Evolutionary conservation across 2,329 filamentous ascomycete genomes (phyloP).

Genomic region (Dothistroma septosporum): DNA sequence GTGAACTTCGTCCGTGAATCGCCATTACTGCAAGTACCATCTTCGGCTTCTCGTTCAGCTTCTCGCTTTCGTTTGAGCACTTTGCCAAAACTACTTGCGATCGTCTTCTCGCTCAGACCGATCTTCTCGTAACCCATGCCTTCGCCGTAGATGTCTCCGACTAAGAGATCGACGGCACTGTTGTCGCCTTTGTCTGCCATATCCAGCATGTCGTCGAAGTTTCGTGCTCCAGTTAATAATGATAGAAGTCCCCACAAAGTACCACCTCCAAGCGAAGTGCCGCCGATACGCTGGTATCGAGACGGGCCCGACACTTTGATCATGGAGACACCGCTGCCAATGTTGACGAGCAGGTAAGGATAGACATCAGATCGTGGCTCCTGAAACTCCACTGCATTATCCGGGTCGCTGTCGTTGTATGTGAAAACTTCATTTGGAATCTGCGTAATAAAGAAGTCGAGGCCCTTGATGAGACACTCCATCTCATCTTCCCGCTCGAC

Average conservation of each 20-base stretch:
- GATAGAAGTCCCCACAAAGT: conserved; percentile 94
- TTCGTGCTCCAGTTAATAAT: conserved; percentile 83
- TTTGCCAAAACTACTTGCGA: conserved; percentile 94
- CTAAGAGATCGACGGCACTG: conserved; percentile 87
- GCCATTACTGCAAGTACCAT: conserved; percentile 57
- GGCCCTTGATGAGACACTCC: conserved; percentile 89
- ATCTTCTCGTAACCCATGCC: conserved; percentile 95
- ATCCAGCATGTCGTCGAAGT: conserved; percentile 96
- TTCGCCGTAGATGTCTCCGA: conserved; percentile 97
- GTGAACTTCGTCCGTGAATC: conserved; percentile 38
- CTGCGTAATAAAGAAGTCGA: conserved; percentile 98
- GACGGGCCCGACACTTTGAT: conserved; percentile 91
- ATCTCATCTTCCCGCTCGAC: conserved; percentile 95
- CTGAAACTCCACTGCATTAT: conserved; percentile 80
- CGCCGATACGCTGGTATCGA: conserved; percentile 84
- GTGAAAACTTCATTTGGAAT: conserved; percentile 97
- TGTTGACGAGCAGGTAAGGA: conserved; percentile 96
- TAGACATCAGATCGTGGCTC: conserved; percentile 77
- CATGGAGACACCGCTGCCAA: conserved; percentile 94
- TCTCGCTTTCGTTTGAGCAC: conserved; percentile 89
- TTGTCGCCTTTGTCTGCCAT: conserved; percentile 92
- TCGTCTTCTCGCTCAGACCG: conserved; percentile 89
- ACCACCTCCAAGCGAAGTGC: conserved; percentile 91
- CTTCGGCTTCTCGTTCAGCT: conserved; percentile 74
- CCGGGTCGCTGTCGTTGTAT: conserved; percentile 69